Percentiles rank a stretch among this genome's conserved stretches.
Conservation (phyloP, 495 filamentous ascomycete genomes). For the Neurospora sp. region DNA sequence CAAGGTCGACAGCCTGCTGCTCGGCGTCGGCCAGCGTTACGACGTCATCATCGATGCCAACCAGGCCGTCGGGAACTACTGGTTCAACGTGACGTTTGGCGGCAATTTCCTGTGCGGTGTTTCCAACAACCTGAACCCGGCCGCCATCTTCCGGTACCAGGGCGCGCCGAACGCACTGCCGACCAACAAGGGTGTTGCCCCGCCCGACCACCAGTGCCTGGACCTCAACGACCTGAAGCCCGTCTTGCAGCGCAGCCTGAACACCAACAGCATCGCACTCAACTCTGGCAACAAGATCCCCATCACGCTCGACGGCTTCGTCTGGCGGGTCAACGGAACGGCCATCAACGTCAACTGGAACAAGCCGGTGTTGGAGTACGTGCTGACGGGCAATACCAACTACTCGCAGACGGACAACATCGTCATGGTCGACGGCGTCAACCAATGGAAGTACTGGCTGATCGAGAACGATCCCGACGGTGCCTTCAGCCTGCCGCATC, state of each 20-base stretch:
- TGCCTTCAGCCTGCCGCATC: constrained; percentile 27
- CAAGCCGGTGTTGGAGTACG: constrained; percentile 28
- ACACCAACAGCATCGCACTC: constrained; percentile 15
- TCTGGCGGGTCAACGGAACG: constrained; percentile 32
- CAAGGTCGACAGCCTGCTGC: constrained; percentile 33
- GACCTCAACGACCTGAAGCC: constrained; percentile 24
- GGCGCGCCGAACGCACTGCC: constrained; percentile 18
- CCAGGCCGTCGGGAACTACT: constrained; percentile 45
- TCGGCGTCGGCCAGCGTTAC: constrained; percentile 61
- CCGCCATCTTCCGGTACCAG: constrained; percentile 30
- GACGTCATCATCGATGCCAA: constrained; percentile 58
- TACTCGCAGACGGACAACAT: constrained; percentile 30
- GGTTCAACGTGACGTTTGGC: constrained; percentile 42
- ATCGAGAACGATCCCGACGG: constrained; percentile 42
- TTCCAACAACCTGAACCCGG: constrained; percentile 18
- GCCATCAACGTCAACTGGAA: constrained; percentile 34
- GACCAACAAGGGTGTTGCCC: constrained; percentile 15
- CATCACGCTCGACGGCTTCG: constrained; percentile 20
- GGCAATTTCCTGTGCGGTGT: constrained; percentile 19
- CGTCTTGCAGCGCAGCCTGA: constrained; percentile 18
- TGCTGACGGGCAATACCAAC: constrained; percentile 25
- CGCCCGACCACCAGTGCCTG: constrained; percentile 19
- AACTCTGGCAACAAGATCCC: constrained; percentile 19
- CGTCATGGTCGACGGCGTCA: constrained; percentile 19
- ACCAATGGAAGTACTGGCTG: constrained; percentile 43